Evolutionary conservation across 1,139 yeast genomes (phyloP), one percentile per base, ranked within the genome.

Genomic region (Sugiyamaella neomexicana): DNA sequence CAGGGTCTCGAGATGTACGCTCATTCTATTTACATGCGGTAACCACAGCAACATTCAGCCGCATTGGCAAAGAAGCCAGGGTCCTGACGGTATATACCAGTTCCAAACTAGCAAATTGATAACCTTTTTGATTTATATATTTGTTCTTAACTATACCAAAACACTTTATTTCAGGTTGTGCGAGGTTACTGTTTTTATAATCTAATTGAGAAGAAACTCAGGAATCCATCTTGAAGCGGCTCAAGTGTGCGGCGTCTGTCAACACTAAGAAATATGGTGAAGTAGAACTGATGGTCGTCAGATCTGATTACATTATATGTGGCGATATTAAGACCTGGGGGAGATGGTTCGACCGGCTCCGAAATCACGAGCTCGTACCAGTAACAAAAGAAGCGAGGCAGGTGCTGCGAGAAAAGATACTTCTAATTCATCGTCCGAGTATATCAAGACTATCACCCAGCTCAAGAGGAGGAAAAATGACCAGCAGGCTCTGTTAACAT

Each of bases 401-500:
- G 6, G 23, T 37, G 40, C 23, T 4, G 17, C 23, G 3, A 15
- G 10, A 38, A 38, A 17, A 5, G 34, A 23, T 15, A n/a, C n/a
- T 17, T 46, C 52, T 2, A 41, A 41, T n/a, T 49, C 54, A 4
- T 40, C 48, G 32, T 55, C 59, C 6, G 64, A 60, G 41, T 57
- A 34, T 31, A 57, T 63, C 20, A 49, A 46, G 13, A 46, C 52
- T 13, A 60, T 60, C 13, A 53, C 55, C n/a, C 54, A 57, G 41
- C 62, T 70, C 39, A 70, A 70, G 54, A 56, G 69, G 12, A 65
- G 62, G 54, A 61, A 61, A 2, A 48, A 55, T n/a, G 31, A 51
- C 1, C 71, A 68, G 4, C 62, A 62, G 15, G 76, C 76, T 10
- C 63, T 68, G 45, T 60, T 57, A 5, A 48, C 67, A 48, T 62